These are phyloP conservation scores for Tilletia caries DNA, from an alignment of 1,284 basidiomycete species.

Conservation along the genomic window DNA sequence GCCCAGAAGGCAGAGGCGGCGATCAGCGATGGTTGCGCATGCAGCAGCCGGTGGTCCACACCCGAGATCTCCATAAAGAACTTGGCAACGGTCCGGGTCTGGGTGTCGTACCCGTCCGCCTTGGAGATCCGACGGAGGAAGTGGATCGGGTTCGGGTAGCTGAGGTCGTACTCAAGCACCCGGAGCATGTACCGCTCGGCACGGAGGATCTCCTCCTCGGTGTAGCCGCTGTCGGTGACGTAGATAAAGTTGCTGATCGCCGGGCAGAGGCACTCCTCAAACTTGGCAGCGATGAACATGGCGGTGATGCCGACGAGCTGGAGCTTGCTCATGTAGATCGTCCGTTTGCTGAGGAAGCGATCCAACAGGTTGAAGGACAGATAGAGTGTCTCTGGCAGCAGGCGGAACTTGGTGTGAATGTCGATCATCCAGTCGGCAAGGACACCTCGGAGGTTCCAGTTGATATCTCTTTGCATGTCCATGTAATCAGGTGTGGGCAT, in stretches of 20 bases:
- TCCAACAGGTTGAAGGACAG: slow-evolving; percentile 93
- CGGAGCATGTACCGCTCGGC: slow-evolving; percentile 91
- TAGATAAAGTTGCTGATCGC: slow-evolving; percentile 77
- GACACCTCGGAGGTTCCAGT: slow-evolving; percentile 66
- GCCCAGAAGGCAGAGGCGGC: slow-evolving; percentile 89
- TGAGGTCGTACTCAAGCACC: slow-evolving; percentile 85
- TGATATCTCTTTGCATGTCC: slow-evolving; percentile 46
- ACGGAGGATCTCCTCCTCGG: slow-evolving; percentile 47
- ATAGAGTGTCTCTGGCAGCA: slow-evolving; percentile 93
- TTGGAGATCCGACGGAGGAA: slow-evolving; percentile 69
- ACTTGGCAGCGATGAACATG: slow-evolving; percentile 89
- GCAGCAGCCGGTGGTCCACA: slow-evolving; percentile 80
- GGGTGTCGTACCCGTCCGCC: slow-evolving; percentile 64
- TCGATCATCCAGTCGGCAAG: slow-evolving; percentile 97
- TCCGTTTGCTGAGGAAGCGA: slow-evolving; percentile 85
- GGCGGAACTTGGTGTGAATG: slow-evolving; percentile 86
- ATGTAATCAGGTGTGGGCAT: slow-evolving; percentile 52
- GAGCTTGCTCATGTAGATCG: slow-evolving; percentile 85
- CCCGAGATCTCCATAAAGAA: slow-evolving; percentile 74
- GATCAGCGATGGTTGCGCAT: slow-evolving; percentile 75
- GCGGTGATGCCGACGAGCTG: slow-evolving; percentile 93
- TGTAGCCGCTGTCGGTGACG: slow-evolving; percentile 48
- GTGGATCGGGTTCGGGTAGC: slow-evolving; percentile 89
- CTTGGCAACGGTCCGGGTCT: slow-evolving; percentile 85
- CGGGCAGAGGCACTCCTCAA: slow-evolving; percentile 91